These are phyloP conservation scores for Fusarium sp. DNA, from an alignment of 2,329 filamentous ascomycete genomes.

Conservation along the genomic window DNA sequence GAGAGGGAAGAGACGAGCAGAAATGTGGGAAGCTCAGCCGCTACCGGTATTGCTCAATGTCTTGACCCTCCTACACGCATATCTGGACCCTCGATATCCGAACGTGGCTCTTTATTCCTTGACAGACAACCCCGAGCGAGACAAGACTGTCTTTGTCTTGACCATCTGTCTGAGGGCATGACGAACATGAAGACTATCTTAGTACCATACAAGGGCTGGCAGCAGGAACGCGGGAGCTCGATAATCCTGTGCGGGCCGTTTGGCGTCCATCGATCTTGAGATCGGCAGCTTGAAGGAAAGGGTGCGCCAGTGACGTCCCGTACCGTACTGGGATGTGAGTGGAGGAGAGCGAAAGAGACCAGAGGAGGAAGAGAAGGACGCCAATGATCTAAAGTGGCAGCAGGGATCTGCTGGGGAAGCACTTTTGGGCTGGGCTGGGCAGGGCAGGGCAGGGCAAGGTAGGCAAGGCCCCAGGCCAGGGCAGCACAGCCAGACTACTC, in stretches of 20 bases:
- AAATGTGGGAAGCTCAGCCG: constrained; percentile 31
- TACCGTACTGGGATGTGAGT: constrained; percentile 43
- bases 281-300: constrained; percentile 45
- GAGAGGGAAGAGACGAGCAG: constrained; percentile 22
- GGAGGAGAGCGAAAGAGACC: constrained; percentile 31
- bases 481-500: constrained; percentile 11
- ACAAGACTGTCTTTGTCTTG: neutral
- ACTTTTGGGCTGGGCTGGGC: constrained; percentile 24
- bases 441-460: constrained; percentile 21
- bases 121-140: neutral
- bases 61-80: neutral
- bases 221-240: constrained; percentile 39
- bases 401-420: constrained; percentile 27
- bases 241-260: constrained; percentile 45
- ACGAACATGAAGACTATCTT: constrained; percentile 1
- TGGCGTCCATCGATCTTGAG: constrained; percentile 48
- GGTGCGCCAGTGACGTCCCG: constrained; percentile 48
- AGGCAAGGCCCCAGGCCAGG: constrained; percentile 4
- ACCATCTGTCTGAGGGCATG: neutral
- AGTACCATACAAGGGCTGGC: constrained; percentile 22
- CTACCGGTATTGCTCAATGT: constrained; percentile 3
- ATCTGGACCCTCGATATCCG: too few relatives aligned
- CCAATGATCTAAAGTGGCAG: constrained; percentile 42
- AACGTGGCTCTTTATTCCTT: neutral
- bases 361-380: constrained; percentile 32